A percentile compares a stretch with the other conserved stretches of the same genome.
These are phyloP conservation scores for Letharia lupina DNA, from an alignment of 495 filamentous ascomycete species.

Conservation along the genomic window DNA sequence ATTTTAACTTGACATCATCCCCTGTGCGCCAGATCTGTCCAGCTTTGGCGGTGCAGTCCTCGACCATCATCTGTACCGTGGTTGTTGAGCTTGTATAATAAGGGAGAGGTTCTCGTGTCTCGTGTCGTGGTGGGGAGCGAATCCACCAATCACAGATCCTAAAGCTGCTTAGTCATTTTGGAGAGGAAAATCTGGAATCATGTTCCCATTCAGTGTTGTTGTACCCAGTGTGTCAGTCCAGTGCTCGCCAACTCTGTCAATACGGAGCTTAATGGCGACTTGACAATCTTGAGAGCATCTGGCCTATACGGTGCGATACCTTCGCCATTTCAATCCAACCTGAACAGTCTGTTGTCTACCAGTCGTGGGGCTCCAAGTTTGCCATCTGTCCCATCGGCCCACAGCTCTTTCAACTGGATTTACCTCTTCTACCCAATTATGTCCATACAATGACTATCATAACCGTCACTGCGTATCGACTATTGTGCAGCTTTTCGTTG, in stretches of 20 bases:
- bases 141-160: background rate
- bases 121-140: too few species aligned
- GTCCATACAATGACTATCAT: slow-evolving; percentile 7
- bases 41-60: background rate
- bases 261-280: background rate
- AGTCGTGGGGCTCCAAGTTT: background rate
- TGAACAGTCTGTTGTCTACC: background rate
- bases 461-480: background rate
- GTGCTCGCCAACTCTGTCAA: background rate
- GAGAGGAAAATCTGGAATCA: too few species aligned
- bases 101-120: background rate
- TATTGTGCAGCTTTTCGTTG: background rate
- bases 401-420: background rate
- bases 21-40: background rate
- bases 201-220: too few species aligned
- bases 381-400: background rate
- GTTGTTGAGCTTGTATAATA: background rate
- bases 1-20: background rate
- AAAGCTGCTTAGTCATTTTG: background rate
- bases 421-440: background rate
- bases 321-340: background rate
- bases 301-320: background rate
- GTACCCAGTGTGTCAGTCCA: too few species aligned
- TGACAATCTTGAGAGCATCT: background rate
- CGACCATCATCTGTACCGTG: too few species aligned